Evolutionary conservation across 2,329 filamentous ascomycete species (phyloP), one percentile per base, ranked within the genome.

Genomic region (Acephala macrosclerotiorum): DNA sequence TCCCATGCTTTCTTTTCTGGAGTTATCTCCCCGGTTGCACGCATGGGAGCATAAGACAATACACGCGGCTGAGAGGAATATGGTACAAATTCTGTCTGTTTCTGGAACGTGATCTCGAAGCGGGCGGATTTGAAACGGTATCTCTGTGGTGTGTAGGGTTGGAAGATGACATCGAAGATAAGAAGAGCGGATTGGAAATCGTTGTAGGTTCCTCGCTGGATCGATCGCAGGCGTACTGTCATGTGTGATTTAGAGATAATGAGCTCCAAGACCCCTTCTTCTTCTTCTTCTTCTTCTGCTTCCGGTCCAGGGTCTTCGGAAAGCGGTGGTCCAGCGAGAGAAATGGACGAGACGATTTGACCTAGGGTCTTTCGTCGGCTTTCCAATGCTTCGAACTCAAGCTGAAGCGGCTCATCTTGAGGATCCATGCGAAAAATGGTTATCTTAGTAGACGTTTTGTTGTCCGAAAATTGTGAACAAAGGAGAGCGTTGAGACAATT

Each of bases 101-200:
- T 47, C 42, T 47, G 42, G 16, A 47, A 47, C 2, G 42, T 47
- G 42, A 47, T 20, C 18, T 47, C 42, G 42, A 47, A 47, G 20
- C 42, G 42, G 42, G 42, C 42, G 16, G 42, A 47, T 22, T 47
- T 47, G 42, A 47, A 47, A 47, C 42, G 42, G n/a, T 47, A 47
- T 47, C 9, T 47, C 9, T 47, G 42, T 9, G 42, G 42, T 20
- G 42, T 47, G 9, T 47, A 47, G 42, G 42, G 42, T 47, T 47
- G 42, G 42, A 47, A 47, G 42, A 47, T n/a, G 42, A 47, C 42
- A 47, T 47, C 42, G n/a, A 47, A 47, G 16, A 47, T 47, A 4
- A 47, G 42, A 20, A 47, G 42, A 47, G 42, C 42, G 7, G 42
- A 47, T 9, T 9, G 42, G 16, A n/a, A n/a, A 20, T 9, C 6